A percentile compares a stretch with the other conserved stretches of the same genome.
These are phyloP conservation scores for Sophora flavescens DNA, from an alignment of 306 rosid genomes.

Conservation along the genomic window DNA sequence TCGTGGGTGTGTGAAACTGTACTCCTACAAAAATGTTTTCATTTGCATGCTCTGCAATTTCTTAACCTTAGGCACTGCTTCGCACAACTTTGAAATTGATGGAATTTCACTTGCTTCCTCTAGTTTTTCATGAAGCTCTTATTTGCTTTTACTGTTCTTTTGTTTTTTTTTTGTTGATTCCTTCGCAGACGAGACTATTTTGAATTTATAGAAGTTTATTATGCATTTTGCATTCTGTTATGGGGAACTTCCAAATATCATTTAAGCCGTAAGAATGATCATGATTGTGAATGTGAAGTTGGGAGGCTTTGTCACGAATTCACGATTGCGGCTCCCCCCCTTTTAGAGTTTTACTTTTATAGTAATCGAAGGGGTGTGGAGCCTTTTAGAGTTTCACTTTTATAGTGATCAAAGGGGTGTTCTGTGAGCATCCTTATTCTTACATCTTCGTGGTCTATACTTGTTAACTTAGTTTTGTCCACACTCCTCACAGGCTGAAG, in stretches of 20 bases:
- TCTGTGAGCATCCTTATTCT: slow-evolving; percentile 13
- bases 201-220: slow-evolving; percentile 12
- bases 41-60: slow-evolving; percentile 30
- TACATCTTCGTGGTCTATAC: not conserved
- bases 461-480: slow-evolving; percentile 27
- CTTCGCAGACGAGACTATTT: slow-evolving; percentile 13
- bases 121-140: not conserved
- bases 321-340: not conserved
- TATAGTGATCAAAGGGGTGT: not conserved
- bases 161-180: not conserved
- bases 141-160: not conserved
- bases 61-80: not conserved
- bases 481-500: not conserved
- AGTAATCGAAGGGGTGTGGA: not conserved
- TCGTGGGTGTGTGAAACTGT: slow-evolving; percentile 2
- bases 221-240: slow-evolving; percentile 18
- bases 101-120: slow-evolving; percentile 10
- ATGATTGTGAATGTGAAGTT: slow-evolving; percentile 11
- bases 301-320: slow-evolving; percentile 24
- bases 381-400: not conserved
- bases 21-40: not conserved
- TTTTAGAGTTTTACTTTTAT: not conserved
- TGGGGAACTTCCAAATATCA: slow-evolving; percentile 6
- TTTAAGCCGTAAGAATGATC: not conserved
- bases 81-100: slow-evolving; percentile 1